Evolutionary conservation across 1,139 yeast genomes (phyloP).

Genomic region (Trichomonascaceae sp.): DNA sequence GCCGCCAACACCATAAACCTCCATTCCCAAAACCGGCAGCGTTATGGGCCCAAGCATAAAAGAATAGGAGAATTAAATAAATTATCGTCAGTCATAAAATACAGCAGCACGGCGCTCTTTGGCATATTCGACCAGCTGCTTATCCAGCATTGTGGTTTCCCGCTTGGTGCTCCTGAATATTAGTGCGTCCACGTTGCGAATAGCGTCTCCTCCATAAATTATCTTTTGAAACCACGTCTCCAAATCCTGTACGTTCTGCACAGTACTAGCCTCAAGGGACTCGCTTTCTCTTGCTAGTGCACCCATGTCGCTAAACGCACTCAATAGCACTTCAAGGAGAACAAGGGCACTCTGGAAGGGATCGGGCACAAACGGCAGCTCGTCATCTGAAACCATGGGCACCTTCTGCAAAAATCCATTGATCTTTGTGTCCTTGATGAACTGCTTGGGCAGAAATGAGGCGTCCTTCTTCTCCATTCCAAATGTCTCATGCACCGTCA

Average conservation of each 20-base stretch:
- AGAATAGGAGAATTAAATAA: background rate
- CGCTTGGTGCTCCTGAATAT: background rate
- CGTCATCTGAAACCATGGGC: background rate
- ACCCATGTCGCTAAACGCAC: too few species aligned
- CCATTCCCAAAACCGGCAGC: background rate
- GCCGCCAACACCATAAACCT: background rate
- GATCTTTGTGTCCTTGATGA: background rate
- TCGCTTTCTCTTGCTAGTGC: slow-evolving; percentile 1
- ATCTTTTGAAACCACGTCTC: background rate
- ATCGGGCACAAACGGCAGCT: slow-evolving; percentile 2
- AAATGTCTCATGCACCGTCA: slow-evolving; percentile 2
- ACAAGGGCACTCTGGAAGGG: slow-evolving; percentile 4
- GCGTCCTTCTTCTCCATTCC: slow-evolving; percentile 1
- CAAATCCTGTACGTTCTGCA: background rate
- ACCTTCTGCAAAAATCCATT: background rate
- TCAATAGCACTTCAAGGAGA: slow-evolving; percentile 3
- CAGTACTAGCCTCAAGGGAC: slow-evolving; percentile 3
- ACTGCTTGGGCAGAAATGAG: background rate
- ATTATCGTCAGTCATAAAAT: background rate
- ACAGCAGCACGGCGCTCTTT: background rate
- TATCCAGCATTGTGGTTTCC: background rate
- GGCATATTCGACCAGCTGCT: background rate
- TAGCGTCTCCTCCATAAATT: background rate
- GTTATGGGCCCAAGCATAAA: too few species aligned
- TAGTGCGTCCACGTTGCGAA: background rate